Evolutionary conservation across 257 asterid species (phyloP), one percentile per base, ranked within the genome.

Genomic region (Cruciata laevipes): DNA sequence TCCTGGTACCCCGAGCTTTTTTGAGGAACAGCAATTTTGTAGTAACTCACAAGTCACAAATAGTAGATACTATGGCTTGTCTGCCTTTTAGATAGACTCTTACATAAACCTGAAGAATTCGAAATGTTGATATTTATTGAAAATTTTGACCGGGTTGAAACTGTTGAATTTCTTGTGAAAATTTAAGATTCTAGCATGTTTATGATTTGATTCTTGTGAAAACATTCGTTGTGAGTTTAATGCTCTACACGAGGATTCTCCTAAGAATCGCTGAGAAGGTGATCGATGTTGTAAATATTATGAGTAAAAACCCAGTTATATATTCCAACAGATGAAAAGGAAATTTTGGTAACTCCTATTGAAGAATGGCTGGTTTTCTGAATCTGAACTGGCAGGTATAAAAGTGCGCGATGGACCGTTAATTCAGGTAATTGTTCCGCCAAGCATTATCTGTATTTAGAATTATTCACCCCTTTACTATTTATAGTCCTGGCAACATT

Each of bases 361-460:
- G 20, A 25, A 12, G 16, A 59, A 25, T 33, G 16, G 31, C 1
- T n/a, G 18, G 21, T 21, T 68, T 68, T 23, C 18, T 47, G 55
- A 47, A 47, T 47, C 55, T 47, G 21, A 47, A 27, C 23, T 63
- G 65, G 65, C 44, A 53, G 66, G 59, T 23, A 6, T 57, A 72
- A 69, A 60, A 49, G 69, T 5, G 44, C n/a, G 35, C 18, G 76
- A 62, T 30, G 33, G 71, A 42, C 76, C 77, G 74, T 68, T 71
- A 76, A 67, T 76, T 71, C 63, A 76, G 80, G 69, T 76, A 62
- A 24, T 67, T 63, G 65, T 30, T 25, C 70, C 23, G 25, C 53
- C 71, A 33, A 44, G 24, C 65, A 21, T 7, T 56, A 10, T 56
- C 51, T 63, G 68, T 64, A 6, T 21, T 47, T 16, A 20, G 63